Percentiles rank a stretch among this genome's conserved stretches.
phyloP scores from a whole-genome alignment of 805 yeast species.

The Candida sanyiensis region DNA sequence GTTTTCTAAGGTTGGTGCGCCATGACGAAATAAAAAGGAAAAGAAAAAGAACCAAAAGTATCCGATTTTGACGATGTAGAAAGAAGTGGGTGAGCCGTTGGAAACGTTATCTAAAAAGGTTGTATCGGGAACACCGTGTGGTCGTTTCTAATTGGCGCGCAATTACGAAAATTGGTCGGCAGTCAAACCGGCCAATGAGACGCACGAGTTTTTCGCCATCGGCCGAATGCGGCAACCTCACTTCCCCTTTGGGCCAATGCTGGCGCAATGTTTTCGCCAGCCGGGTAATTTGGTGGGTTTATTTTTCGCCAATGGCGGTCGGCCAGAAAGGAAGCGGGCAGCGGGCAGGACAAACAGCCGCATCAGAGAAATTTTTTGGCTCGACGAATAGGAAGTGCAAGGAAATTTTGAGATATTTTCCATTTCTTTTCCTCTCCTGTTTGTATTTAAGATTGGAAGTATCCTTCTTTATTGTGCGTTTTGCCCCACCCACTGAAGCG shows the following conservation, averaged over 20 bases:
- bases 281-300: background rate
- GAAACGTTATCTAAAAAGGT: no score
- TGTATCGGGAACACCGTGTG: background rate
- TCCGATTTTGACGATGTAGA: constrained; percentile 1
- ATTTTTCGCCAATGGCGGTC: constrained; percentile 1
- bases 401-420: constrained; percentile 6
- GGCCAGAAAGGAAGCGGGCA: constrained; percentile 1
- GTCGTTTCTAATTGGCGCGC: background rate
- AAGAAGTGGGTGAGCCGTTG: no score
- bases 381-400: background rate
- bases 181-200: constrained; percentile 7
- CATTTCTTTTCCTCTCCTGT: constrained; percentile 4
- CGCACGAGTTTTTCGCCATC: constrained; percentile 1
- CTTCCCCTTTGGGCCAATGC: constrained; percentile 5
- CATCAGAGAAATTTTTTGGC: background rate
- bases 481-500: no score
- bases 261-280: background rate
- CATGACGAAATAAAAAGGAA: no score
- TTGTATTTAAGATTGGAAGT: background rate
- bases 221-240: background rate
- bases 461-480: background rate
- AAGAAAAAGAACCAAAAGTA: no score
- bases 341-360: no score
- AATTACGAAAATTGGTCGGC: constrained; percentile 3
- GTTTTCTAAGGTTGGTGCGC: no score